Conservation (phyloP, 1,139 yeast genomes). For the Meyerozyma sp. region DNA sequence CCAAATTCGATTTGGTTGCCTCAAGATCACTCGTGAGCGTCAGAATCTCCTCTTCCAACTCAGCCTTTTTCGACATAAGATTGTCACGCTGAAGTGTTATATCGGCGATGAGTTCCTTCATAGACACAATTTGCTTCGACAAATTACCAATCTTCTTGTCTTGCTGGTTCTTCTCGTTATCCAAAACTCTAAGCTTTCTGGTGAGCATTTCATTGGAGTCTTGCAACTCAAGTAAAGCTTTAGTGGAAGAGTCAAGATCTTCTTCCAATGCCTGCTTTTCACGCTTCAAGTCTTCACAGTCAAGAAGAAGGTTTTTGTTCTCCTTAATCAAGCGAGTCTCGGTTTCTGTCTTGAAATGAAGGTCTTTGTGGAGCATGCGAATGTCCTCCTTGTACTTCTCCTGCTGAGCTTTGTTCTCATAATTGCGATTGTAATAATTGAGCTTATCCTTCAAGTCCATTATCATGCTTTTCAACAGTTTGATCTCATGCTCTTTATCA, state of each 20-base stretch:
- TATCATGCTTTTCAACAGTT: conserved; percentile 43
- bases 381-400: conserved; percentile 55
- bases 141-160: conserved; percentile 45
- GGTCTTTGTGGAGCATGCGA: conserved; percentile 50
- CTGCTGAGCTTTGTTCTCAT: conserved; percentile 36
- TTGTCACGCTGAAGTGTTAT: conserved; percentile 45
- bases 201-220: conserved; percentile 38
- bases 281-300: conserved; percentile 49
- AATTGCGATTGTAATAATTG: conserved; percentile 45
- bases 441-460: conserved; percentile 46
- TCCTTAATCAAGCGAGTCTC: conserved; percentile 66
- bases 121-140: conserved; percentile 44
- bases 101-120: conserved; percentile 50
- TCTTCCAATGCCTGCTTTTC: conserved; percentile 47
- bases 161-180: conserved; percentile 38
- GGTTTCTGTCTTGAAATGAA: conserved; percentile 50
- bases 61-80: conserved; percentile 42
- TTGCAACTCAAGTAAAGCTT: conserved; percentile 48
- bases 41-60: conserved; percentile 42
- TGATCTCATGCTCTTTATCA: conserved; percentile 53
- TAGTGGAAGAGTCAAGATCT: conserved; percentile 45
- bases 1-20: conserved; percentile 31
- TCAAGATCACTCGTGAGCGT: conserved; percentile 41
- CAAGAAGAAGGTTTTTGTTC: conserved; percentile 55
- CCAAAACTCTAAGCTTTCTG: conserved; percentile 42